These are phyloP conservation scores for Mytilinidion resinicola DNA, from an alignment of 495 filamentous ascomycete species.

Conservation along the genomic window DNA sequence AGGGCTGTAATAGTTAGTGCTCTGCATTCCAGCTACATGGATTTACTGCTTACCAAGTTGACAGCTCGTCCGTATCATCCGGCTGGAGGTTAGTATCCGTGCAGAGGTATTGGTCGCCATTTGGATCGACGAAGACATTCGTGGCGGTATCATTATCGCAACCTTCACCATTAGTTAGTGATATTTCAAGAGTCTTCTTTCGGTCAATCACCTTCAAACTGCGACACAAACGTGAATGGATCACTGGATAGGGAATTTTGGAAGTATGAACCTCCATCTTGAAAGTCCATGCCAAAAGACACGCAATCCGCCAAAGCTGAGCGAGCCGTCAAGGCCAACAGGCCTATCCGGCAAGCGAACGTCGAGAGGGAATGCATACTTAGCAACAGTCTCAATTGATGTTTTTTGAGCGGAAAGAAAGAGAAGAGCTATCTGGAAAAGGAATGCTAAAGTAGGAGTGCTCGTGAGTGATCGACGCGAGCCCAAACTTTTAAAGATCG, in stretches of 20 bases:
- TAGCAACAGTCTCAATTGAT: background rate
- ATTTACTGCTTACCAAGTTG: constrained; percentile 26
- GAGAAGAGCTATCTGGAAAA: too few species aligned
- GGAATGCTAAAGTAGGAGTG: too few species aligned
- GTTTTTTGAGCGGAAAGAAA: too few species aligned
- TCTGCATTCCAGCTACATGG: background rate
- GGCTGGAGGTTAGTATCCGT: constrained; percentile 29
- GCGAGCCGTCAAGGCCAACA: constrained; percentile 7
- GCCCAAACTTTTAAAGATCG: too few species aligned
- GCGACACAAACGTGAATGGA: constrained; percentile 32
- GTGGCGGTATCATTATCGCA: constrained; percentile 30
- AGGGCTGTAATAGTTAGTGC: constrained; percentile 9
- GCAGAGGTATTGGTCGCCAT: constrained; percentile 32
- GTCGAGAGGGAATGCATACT: background rate
- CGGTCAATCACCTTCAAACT: constrained; percentile 25
- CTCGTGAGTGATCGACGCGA: too few species aligned
- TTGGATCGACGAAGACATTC: constrained; percentile 36
- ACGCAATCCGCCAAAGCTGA: constrained; percentile 16
- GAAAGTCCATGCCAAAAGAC: constrained; percentile 35
- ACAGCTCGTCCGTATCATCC: constrained; percentile 29
- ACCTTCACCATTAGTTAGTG: constrained; percentile 14
- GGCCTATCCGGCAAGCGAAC: constrained; percentile 1
- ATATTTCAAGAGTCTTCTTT: background rate
- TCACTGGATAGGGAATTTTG: constrained; percentile 32
- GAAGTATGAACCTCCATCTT: constrained; percentile 33